phyloP scores from a whole-genome alignment of 2,329 filamentous ascomycete species.

The Colletotrichum shisoi region DNA sequence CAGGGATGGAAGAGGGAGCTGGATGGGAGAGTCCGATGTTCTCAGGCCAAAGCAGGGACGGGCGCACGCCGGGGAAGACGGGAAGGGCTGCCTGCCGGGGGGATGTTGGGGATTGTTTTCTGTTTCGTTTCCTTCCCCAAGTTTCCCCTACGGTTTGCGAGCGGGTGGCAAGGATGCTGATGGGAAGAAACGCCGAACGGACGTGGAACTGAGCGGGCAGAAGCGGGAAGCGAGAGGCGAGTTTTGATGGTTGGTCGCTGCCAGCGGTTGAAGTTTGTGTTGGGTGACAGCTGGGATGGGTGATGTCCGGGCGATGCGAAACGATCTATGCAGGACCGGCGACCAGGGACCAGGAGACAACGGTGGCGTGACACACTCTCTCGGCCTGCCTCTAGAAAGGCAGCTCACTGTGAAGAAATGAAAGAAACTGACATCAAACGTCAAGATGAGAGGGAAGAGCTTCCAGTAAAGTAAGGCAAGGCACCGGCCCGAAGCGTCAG shows the following conservation, averaged over 20 bases:
- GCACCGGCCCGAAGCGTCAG: neutral
- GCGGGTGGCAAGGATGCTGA: slow-evolving; percentile 1
- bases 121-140: slow-evolving; percentile 34
- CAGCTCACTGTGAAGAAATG: slow-evolving; percentile 1
- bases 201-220: slow-evolving; percentile 14
- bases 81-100: slow-evolving; percentile 26
- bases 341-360: neutral
- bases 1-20: slow-evolving; percentile 5
- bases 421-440: neutral
- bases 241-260: slow-evolving; percentile 9
- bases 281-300: neutral
- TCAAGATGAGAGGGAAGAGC: neutral
- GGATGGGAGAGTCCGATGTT: slow-evolving; percentile 16
- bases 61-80: slow-evolving; percentile 24
- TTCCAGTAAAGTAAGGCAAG: neutral
- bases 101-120: neutral
- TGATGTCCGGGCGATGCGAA: neutral
- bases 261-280: slow-evolving; percentile 5
- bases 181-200: slow-evolving; percentile 7
- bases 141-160: slow-evolving; percentile 9
- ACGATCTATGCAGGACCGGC: neutral
- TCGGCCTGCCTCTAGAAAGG: slow-evolving; percentile 26
- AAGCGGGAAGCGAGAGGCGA: neutral
- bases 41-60: slow-evolving; percentile 20
- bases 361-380: neutral